Conservation (phyloP, 306 rosid genomes). For the Quercus gilva region DNA sequence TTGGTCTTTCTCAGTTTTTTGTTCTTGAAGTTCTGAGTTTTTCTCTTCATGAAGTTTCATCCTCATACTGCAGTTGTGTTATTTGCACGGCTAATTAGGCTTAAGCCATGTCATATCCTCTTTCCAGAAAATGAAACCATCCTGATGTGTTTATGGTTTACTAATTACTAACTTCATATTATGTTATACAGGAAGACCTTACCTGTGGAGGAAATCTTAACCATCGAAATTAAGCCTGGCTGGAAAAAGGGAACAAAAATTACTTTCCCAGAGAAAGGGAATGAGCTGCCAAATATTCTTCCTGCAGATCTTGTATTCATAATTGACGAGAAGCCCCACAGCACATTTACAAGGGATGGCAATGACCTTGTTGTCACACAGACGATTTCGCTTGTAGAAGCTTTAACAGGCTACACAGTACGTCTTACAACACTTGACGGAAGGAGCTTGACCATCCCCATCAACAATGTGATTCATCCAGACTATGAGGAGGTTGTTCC, state of each 20-base stretch:
- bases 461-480: slow-evolving; percentile 53
- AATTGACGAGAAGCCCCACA: slow-evolving; percentile 84
- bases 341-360: slow-evolving; percentile 73
- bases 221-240: slow-evolving; percentile 85
- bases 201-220: slow-evolving; percentile 79
- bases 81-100: background rate
- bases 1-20: too few relatives aligned
- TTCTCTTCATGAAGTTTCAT: background rate
- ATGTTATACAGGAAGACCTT: slow-evolving; percentile 46
- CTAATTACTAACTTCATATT: background rate
- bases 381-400: slow-evolving; percentile 55
- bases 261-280: slow-evolving; percentile 86
- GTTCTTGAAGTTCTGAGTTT: background rate
- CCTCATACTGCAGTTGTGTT: background rate
- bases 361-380: slow-evolving; percentile 68
- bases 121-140: background rate
- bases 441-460: slow-evolving; percentile 54
- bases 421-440: slow-evolving; percentile 69
- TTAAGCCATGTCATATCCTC: background rate
- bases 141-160: background rate
- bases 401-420: slow-evolving; percentile 54
- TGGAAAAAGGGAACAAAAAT: slow-evolving; percentile 97
- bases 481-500: slow-evolving; percentile 67
- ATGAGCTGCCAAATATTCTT: slow-evolving; percentile 61
- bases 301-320: slow-evolving; percentile 80